A percentile compares a stretch with the other conserved stretches of the same genome.
These are phyloP conservation scores for Backusella luteola DNA, from an alignment of 192 early-diverging fungal species.

Conservation along the genomic window DNA sequence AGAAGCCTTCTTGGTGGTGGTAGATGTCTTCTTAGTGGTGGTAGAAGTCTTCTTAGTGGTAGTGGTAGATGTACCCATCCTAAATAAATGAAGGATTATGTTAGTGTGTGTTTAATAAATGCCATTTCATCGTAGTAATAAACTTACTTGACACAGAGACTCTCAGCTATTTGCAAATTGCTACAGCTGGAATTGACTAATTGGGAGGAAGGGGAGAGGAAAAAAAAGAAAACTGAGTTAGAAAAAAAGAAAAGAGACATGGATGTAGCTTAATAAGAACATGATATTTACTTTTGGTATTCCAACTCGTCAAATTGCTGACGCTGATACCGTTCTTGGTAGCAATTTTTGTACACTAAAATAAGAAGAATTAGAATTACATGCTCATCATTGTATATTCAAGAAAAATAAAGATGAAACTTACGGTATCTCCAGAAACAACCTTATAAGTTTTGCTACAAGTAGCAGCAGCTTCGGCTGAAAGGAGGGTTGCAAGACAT, in stretches of 20 bases:
- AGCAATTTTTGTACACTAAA: conserved; percentile 12
- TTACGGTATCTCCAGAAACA: conserved; percentile 14
- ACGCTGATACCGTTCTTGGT: neutral
- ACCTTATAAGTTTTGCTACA: conserved; percentile 12
- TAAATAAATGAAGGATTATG: neutral
- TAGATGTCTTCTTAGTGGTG: neutral
- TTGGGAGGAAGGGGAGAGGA: neutral
- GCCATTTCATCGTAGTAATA: neutral
- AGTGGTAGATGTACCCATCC: neutral
- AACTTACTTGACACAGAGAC: conserved; percentile 22
- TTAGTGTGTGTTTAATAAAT: neutral
- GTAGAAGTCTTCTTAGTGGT: neutral
- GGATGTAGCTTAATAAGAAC: neutral
- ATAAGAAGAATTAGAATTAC: neutral
- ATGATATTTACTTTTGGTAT: conserved; percentile 14
- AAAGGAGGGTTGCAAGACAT: neutral
- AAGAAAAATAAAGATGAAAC: neutral
- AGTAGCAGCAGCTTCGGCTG: conserved; percentile 2
- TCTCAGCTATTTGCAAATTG: conserved; percentile 21
- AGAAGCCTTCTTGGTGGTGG: neutral
- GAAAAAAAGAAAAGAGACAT: neutral
- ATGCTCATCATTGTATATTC: neutral
- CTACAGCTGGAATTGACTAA: conserved; percentile 22
- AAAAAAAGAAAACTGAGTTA: neutral
- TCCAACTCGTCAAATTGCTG: conserved; percentile 16